Evolutionary conservation across 805 yeast genomes (phyloP).

Genomic region (Osmozyma mogii): DNA sequence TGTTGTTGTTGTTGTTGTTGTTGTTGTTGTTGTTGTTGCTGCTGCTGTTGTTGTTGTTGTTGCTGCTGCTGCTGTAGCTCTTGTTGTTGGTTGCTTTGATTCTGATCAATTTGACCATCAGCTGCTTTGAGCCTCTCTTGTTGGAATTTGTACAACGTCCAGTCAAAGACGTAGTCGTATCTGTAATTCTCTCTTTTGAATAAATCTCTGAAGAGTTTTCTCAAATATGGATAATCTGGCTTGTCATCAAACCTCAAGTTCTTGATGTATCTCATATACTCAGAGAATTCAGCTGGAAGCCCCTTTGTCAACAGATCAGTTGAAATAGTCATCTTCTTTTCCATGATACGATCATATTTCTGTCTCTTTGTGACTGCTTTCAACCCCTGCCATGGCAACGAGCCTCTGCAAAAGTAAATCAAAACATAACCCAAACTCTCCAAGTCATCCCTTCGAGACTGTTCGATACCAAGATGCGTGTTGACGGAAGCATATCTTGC

Average conservation of each 20-base stretch:
- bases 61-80: slow-evolving; percentile 6
- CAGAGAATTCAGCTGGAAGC: slow-evolving; percentile 81
- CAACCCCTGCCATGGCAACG: slow-evolving; percentile 17
- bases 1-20: slow-evolving; percentile 3
- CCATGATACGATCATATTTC: slow-evolving; percentile 17
- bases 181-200: slow-evolving; percentile 81
- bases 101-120: slow-evolving; percentile 3
- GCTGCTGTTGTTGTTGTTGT: slow-evolving; percentile 5
- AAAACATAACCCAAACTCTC: slow-evolving; percentile 15
- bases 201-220: slow-evolving; percentile 83
- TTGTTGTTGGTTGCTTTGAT: slow-evolving; percentile 2
- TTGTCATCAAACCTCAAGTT: slow-evolving; percentile 91
- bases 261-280: slow-evolving; percentile 82
- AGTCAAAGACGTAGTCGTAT: slow-evolving; percentile 92
- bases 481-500: slow-evolving; percentile 17
- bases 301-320: slow-evolving; percentile 38
- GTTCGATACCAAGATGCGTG: slow-evolving; percentile 16
- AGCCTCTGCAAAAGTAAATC: slow-evolving; percentile 16
- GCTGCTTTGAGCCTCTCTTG: slow-evolving; percentile 37
- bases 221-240: slow-evolving; percentile 86
- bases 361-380: slow-evolving; percentile 17
- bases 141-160: slow-evolving; percentile 84
- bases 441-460: slow-evolving; percentile 15
- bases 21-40: slow-evolving; percentile 5
- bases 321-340: slow-evolving; percentile 16